phyloP scores from a whole-genome alignment of 2,329 filamentous ascomycete species.

The Claviceps sp. region DNA sequence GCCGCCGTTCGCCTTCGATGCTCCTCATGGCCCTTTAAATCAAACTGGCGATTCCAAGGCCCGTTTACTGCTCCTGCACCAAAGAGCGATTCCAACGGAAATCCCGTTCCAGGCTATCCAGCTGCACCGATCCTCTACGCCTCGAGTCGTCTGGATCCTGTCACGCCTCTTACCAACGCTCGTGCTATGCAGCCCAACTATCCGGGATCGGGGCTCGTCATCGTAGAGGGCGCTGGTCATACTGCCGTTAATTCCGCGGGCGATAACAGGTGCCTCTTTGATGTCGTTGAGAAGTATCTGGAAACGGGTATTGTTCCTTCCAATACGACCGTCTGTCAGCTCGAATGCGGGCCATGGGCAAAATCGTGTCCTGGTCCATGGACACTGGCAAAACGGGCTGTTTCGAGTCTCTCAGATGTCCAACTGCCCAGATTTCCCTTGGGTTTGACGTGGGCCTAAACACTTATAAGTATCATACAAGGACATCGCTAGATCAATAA shows the following conservation, averaged over 20 bases:
- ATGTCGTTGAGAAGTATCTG: conserved; percentile 14
- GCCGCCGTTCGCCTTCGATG: conserved; percentile 16
- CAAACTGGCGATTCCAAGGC: conserved; percentile 21
- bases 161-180: conserved; percentile 25
- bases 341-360: conserved; percentile 11
- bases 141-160: conserved; percentile 28
- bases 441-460: neutral
- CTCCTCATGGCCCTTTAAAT: conserved; percentile 18
- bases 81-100: conserved; percentile 4
- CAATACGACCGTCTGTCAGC: conserved; percentile 5
- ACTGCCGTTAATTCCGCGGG: conserved; percentile 6
- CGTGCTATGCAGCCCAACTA: conserved; percentile 16
- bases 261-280: conserved; percentile 11
- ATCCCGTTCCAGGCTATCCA: conserved; percentile 2
- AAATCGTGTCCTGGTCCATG: neutral
- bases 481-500: neutral
- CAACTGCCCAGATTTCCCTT: neutral
- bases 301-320: conserved; percentile 17
- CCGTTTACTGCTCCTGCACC: conserved; percentile 9
- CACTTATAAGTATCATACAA: neutral
- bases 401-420: neutral
- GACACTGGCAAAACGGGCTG: neutral
- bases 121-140: conserved; percentile 20
- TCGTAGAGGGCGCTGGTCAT: conserved; percentile 19
- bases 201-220: conserved; percentile 15